Percentiles rank a stretch among this genome's conserved stretches.
Conservation (phyloP, 2,329 filamentous ascomycete species). For the Aureobasidium mangrovei region DNA sequence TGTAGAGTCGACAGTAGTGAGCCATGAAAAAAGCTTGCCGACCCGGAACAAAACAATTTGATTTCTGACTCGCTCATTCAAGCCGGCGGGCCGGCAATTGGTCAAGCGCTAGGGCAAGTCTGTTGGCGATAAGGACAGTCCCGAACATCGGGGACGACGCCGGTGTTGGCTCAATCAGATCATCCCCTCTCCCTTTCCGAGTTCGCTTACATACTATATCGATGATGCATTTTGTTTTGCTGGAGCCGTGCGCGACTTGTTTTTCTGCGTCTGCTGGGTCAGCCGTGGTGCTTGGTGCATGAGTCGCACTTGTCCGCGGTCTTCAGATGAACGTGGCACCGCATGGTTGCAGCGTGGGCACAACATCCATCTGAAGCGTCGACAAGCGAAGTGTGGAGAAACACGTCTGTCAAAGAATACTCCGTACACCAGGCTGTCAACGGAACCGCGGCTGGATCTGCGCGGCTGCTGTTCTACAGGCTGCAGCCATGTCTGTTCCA, state of each 20-base stretch:
- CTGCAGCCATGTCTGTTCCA: not conserved
- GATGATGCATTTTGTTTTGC: too few relatives aligned
- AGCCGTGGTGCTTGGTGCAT: slow-evolving; percentile 45
- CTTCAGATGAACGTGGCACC: slow-evolving; percentile 49
- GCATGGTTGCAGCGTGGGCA: slow-evolving; percentile 21
- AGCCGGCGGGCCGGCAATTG: slow-evolving; percentile 1
- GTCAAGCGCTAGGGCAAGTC: not conserved
- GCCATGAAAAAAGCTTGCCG: too few relatives aligned
- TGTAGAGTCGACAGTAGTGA: not conserved
- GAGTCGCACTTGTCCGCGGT: slow-evolving; percentile 55
- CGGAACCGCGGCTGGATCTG: not conserved
- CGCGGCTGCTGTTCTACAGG: not conserved
- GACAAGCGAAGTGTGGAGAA: not conserved
- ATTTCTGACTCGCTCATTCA: not conserved
- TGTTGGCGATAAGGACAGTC: not conserved
- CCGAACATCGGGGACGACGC: slow-evolving; percentile 6
- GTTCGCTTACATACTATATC: not conserved
- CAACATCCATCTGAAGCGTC: too few relatives aligned
- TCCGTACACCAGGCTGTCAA: not conserved
- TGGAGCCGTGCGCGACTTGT: not conserved
- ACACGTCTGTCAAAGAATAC: slow-evolving; percentile 6
- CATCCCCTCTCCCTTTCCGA: not conserved
- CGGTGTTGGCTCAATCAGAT: not conserved
- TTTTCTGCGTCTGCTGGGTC: not conserved
- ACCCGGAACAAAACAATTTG: too few relatives aligned